phyloP scores from a whole-genome alignment of 176 grass and related monocot species.

The Aegilops speltoides region DNA sequence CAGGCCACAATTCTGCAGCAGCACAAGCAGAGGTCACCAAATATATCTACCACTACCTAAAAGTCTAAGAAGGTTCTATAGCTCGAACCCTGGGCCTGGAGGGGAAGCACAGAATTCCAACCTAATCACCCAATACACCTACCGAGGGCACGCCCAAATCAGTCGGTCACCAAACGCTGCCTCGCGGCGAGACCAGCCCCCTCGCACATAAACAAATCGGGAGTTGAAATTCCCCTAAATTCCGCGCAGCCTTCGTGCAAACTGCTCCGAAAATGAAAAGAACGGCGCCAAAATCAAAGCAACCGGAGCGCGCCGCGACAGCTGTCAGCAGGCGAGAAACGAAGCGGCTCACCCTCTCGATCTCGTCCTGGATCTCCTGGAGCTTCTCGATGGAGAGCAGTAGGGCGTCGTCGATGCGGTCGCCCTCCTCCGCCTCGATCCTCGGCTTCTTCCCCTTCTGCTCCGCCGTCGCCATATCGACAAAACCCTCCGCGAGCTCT shows the following conservation, averaged over 20 bases:
- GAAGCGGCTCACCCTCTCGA: slow-evolving; percentile 50
- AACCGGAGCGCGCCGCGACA: neutral
- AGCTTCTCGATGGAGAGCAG: slow-evolving; percentile 56
- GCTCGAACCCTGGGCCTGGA: neutral
- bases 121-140: neutral
- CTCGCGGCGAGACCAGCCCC: neutral
- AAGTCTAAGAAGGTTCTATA: neutral
- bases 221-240: neutral
- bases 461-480: slow-evolving; percentile 35
- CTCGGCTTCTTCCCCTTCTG: slow-evolving; percentile 63
- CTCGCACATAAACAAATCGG: neutral
- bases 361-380: slow-evolving; percentile 64
- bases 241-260: neutral
- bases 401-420: slow-evolving; percentile 48
- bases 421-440: slow-evolving; percentile 29
- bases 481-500: slow-evolving; percentile 36
- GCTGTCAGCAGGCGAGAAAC: neutral
- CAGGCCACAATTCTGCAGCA: neutral
- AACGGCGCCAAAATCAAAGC: neutral
- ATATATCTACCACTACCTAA: neutral
- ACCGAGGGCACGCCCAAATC: neutral
- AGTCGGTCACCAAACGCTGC: neutral
- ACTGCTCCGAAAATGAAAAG: neutral
- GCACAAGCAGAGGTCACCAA: neutral
- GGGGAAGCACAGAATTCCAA: neutral